Base-by-base conservation (phyloP, 352 stramenopile genomes). In the Phytopythium vexans region DNA sequence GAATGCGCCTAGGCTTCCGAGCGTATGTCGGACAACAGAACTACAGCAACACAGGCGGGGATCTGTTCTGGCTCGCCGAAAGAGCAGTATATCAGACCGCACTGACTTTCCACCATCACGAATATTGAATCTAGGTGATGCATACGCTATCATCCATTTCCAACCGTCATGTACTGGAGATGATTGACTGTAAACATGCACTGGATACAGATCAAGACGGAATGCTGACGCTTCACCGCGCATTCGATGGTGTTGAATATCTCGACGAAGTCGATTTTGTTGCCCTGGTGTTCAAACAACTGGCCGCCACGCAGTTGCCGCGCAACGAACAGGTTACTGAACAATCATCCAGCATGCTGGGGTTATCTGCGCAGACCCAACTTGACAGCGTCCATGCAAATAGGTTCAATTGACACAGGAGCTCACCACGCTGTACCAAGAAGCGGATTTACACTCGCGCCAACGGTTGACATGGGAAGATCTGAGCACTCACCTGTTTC, bases 261-360 rank as follows among this genome's bases (percentile, higher is more conserved):
- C 46, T 84, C 31, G 54, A 55, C 21, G 68, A 85, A 52, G 68
- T 77, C 15, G 71, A 79, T 8, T 87, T 87, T 27, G 51, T 73
- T 14, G 37, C 54, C 0, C 60, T 74, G 47, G 72, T 80, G 68
- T 49, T 85, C 2, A 16, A 45, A 1, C 62, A 45, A 1, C 38
- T 80, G 12, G 48, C 74, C 1, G 52, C 59, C 5, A 35, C 68
- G 9, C 46, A 49, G 2, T 40, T 66, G 12, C 3, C 43, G 8
- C 56, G 54, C 6, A 53, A 62, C 2, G 21, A 77, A 41, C 69
- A 64, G 39, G 72, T 86, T 44, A 4, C 0, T 48, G 1, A 3
- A 11, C 14, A 12, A 36, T 41, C 21, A 33, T 39, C 27, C 2
- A 6, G 6, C 39, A 12, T 1, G 11, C 27, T 41, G 39, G 15